Evolutionary conservation across 129 eudicot species (phyloP).

Genomic region (Tagetes erecta): DNA sequence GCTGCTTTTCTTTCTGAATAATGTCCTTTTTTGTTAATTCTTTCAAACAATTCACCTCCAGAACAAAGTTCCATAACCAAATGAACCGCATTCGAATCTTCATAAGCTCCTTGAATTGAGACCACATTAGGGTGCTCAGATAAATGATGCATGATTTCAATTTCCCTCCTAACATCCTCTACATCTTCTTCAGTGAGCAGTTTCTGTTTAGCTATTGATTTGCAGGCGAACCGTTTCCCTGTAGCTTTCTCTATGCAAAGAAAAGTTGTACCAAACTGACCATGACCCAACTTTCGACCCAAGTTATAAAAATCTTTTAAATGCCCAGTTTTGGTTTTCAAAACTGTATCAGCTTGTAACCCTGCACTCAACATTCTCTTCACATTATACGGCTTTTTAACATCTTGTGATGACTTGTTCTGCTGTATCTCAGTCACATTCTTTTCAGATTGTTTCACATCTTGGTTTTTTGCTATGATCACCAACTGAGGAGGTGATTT

Average conservation of each 20-base stretch:
- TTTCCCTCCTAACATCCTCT: conserved; percentile 80
- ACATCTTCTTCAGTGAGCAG: conserved; percentile 65
- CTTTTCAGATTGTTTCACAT: conserved; percentile 27
- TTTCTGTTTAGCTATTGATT: conserved; percentile 80
- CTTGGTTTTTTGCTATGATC: conserved; percentile 40
- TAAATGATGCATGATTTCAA: conserved; percentile 87
- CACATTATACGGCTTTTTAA: conserved; percentile 42
- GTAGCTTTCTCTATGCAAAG: conserved; percentile 67
- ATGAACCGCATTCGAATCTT: conserved; percentile 85
- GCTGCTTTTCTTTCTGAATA: conserved; percentile 87
- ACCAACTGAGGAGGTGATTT: conserved; percentile 52
- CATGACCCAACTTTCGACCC: conserved; percentile 78
- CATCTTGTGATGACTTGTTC: conserved; percentile 26
- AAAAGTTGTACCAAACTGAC: conserved; percentile 91
- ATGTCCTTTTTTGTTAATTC: conserved; percentile 71
- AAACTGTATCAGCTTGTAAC: conserved; percentile 61
- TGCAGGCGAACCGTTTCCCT: conserved; percentile 72
- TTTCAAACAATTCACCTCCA: conserved; percentile 91
- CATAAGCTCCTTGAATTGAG: conserved; percentile 76
- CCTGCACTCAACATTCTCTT: conserved; percentile 76
- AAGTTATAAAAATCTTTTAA: conserved; percentile 66
- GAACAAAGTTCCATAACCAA: conserved; percentile 80
- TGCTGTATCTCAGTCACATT: conserved; percentile 40
- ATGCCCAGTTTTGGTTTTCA: conserved; percentile 71
- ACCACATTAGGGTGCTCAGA: conserved; percentile 66